Conservation (phyloP, 371 early-diverging fungal genomes). For the Apophysomyces sp. region DNA sequence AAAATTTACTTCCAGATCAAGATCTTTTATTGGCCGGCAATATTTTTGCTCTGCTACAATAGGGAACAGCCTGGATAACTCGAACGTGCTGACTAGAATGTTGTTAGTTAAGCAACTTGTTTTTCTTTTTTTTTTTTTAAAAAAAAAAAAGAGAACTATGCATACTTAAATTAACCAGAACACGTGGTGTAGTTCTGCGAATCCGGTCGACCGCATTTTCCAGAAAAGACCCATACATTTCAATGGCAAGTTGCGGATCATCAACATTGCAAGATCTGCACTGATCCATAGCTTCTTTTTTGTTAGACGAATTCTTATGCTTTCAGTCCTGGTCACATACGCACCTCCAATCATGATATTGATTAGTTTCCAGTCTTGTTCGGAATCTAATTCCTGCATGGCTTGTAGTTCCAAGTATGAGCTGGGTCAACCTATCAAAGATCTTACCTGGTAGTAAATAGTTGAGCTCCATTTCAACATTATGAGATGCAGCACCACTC, state of each 20-base stretch:
- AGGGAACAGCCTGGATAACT: neutral
- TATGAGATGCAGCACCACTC: conserved; percentile 33
- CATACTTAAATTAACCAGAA: conserved; percentile 12
- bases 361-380: conserved; percentile 45
- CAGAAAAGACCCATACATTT: conserved; percentile 9
- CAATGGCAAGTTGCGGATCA: conserved; percentile 3
- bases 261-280: conserved; percentile 13
- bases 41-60: neutral
- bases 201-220: conserved; percentile 12
- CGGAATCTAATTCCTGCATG: conserved; percentile 17
- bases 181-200: conserved; percentile 6
- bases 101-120: neutral
- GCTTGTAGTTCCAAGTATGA: conserved; percentile 16
- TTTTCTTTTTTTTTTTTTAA: too few relatives aligned
- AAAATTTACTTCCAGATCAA: neutral
- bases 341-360: conserved; percentile 43
- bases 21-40: neutral
- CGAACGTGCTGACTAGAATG: neutral
- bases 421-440: conserved; percentile 16
- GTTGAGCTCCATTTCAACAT: conserved; percentile 32
- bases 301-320: too few relatives aligned
- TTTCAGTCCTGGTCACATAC: conserved; percentile 19
- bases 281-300: conserved; percentile 13
- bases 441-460: conserved; percentile 34
- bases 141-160: too few relatives aligned